These are phyloP conservation scores for Cercospora nicotianae DNA, from an alignment of 2,329 filamentous ascomycete genomes.

Conservation along the genomic window DNA sequence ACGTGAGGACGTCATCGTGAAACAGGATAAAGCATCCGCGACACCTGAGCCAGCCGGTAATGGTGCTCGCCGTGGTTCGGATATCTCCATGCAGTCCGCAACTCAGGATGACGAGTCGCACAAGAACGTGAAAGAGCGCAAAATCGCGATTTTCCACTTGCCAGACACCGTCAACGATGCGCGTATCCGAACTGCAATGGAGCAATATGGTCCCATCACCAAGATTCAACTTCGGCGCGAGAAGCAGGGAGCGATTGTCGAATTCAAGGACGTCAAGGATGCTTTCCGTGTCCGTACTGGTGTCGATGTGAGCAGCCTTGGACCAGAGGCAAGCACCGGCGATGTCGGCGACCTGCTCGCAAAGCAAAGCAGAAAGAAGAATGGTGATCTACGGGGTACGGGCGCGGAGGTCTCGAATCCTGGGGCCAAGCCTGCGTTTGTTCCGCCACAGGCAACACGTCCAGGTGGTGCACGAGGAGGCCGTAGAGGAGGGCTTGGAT, in stretches of 20 bases:
- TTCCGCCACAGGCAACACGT: slow-evolving; percentile 41
- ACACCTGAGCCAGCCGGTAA: slow-evolving; percentile 30
- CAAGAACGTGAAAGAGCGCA: slow-evolving; percentile 56
- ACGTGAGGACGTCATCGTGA: slow-evolving; percentile 37
- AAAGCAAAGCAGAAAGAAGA: slow-evolving; percentile 41
- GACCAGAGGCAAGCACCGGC: slow-evolving; percentile 47
- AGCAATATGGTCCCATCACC: slow-evolving; percentile 67
- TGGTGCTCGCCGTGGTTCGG: slow-evolving; percentile 32
- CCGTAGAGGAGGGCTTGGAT: slow-evolving; percentile 50
- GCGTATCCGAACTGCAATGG: slow-evolving; percentile 71
- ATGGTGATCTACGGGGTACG: slow-evolving; percentile 23
- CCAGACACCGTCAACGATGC: slow-evolving; percentile 91
- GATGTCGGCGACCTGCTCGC: slow-evolving; percentile 54
- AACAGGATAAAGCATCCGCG: slow-evolving; percentile 25
- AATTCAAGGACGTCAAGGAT: slow-evolving; percentile 69
- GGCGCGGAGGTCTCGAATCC: slow-evolving; percentile 36
- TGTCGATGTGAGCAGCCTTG: slow-evolving; percentile 44
- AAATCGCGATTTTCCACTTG: slow-evolving; percentile 78
- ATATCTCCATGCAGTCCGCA: slow-evolving; percentile 33
- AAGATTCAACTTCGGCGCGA: slow-evolving; percentile 79
- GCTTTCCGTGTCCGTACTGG: slow-evolving; percentile 68
- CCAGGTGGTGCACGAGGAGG: slow-evolving; percentile 49
- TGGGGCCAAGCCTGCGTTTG: slow-evolving; percentile 26
- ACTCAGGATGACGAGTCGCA: slow-evolving; percentile 26
- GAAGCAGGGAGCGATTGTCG: slow-evolving; percentile 81